phyloP scores from a whole-genome alignment of 2,329 filamentous ascomycete genomes.

The Penicillium sp. region DNA sequence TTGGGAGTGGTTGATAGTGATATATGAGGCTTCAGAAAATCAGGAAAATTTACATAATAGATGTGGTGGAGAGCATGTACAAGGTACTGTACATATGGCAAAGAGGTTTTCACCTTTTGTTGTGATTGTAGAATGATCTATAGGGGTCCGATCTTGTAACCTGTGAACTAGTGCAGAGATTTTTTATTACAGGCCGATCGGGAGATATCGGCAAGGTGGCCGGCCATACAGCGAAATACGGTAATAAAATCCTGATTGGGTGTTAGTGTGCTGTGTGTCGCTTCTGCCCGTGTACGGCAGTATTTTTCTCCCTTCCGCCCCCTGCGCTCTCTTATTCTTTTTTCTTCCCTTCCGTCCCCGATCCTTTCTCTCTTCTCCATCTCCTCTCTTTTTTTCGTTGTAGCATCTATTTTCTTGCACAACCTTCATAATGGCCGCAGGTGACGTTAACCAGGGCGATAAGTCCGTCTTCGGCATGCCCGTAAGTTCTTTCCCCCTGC shows the following conservation, averaged over 20 bases:
- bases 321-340: constrained; percentile 47
- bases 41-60: not conserved
- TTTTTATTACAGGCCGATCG: constrained; percentile 28
- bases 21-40: not conserved
- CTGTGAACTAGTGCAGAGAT: constrained; percentile 4
- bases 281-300: constrained; percentile 41
- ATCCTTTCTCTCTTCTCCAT: constrained; percentile 37
- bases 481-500: constrained; percentile 37
- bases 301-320: constrained; percentile 38
- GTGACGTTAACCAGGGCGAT: constrained; percentile 51
- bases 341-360: constrained; percentile 42
- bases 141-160: not conserved
- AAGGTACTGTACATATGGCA: not conserved
- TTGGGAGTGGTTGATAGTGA: not conserved
- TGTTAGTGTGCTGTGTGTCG: constrained; percentile 32
- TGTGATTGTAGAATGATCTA: not conserved
- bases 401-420: constrained; percentile 43
- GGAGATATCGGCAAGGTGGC: constrained; percentile 38
- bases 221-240: constrained; percentile 13
- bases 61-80: not conserved
- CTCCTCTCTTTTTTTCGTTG: constrained; percentile 41
- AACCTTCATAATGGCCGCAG: constrained; percentile 49
- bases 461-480: constrained; percentile 58
- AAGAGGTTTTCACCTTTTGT: not conserved
- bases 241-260: constrained; percentile 26